These are phyloP conservation scores for Zygoascus meyerae DNA, from an alignment of 1,139 yeast species.

Conservation along the genomic window DNA sequence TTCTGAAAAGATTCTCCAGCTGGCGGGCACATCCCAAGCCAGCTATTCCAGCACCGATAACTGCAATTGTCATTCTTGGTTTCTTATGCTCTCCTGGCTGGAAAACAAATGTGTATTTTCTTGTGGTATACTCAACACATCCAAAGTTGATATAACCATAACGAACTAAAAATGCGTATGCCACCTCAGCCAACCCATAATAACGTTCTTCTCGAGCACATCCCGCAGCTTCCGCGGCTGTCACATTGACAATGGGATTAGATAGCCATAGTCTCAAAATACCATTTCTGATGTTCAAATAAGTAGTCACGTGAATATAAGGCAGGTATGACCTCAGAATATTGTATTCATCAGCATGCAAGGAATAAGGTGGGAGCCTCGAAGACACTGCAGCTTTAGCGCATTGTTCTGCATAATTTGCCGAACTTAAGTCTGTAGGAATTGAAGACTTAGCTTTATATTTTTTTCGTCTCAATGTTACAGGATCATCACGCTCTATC, in stretches of 20 bases:
- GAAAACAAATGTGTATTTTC: constrained; percentile 16
- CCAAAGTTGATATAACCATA: constrained; percentile 42
- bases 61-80: constrained; percentile 36
- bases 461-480: constrained; percentile 19
- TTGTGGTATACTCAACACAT: constrained; percentile 32
- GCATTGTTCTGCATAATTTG: constrained; percentile 38
- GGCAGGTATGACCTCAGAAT: constrained; percentile 33
- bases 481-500: constrained; percentile 14
- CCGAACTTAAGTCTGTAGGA: constrained; percentile 35
- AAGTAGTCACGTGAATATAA: constrained; percentile 38
- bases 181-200: constrained; percentile 39
- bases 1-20: constrained; percentile 33
- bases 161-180: constrained; percentile 40
- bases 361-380: constrained; percentile 35
- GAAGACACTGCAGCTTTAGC: constrained; percentile 40
- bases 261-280: constrained; percentile 41
- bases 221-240: constrained; percentile 41
- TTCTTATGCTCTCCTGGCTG: constrained; percentile 24
- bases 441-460: constrained; percentile 38
- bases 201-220: constrained; percentile 39
- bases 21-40: constrained; percentile 42
- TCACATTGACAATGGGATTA: constrained; percentile 39
- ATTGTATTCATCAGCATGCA: constrained; percentile 35
- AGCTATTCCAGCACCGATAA: constrained; percentile 42
- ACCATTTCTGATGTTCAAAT: constrained; percentile 39